These are phyloP conservation scores for Trypanosoma grayi DNA, from an alignment of 208 protist species.

Conservation along the genomic window DNA sequence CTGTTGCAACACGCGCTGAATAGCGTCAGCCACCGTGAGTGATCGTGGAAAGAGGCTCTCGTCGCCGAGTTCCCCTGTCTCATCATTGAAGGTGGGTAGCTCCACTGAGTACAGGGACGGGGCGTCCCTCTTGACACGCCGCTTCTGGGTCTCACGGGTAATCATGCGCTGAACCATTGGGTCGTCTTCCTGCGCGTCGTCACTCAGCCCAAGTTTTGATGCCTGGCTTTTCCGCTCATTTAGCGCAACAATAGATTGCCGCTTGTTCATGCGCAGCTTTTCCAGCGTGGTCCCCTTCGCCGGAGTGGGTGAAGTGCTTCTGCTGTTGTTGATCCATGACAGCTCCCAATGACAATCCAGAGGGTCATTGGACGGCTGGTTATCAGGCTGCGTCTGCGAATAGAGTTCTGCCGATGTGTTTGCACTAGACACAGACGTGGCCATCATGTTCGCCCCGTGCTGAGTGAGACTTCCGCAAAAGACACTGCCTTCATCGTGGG, in stretches of 20 bases:
- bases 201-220: not conserved
- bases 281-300: not conserved
- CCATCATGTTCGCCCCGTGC: too few species aligned
- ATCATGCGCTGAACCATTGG: conserved; percentile 1
- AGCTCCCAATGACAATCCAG: too few species aligned
- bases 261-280: not conserved
- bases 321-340: too few species aligned
- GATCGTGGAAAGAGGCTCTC: conserved; percentile 17
- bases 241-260: not conserved
- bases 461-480: too few species aligned
- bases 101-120: conserved; percentile 38
- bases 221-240: not conserved
- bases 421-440: too few species aligned
- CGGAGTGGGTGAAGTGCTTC: not conserved
- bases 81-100: conserved; percentile 26
- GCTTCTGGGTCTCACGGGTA: conserved; percentile 9
- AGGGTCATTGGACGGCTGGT: too few species aligned
- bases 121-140: conserved; percentile 33
- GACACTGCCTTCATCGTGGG: too few species aligned
- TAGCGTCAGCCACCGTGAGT: conserved; percentile 28
- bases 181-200: conserved; percentile 1
- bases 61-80: conserved; percentile 7
- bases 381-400: too few species aligned
- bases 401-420: too few species aligned
- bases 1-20: conserved; percentile 34